phyloP scores from a whole-genome alignment of 805 yeast genomes.

The Kazachstania bromeliacearum region DNA sequence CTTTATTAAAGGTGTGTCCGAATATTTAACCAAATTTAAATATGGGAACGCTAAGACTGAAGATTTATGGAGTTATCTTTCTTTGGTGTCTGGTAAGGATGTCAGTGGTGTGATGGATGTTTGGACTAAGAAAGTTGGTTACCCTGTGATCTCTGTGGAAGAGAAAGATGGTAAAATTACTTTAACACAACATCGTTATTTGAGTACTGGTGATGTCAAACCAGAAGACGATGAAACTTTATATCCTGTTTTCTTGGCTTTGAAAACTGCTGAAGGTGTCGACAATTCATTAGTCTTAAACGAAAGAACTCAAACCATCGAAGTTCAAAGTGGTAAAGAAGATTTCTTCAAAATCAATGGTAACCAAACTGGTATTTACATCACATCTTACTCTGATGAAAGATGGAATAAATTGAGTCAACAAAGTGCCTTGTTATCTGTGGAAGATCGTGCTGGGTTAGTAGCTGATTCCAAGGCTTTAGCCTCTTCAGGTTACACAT shows the following conservation, averaged over 20 bases:
- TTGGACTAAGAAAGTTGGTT: constrained; percentile 76
- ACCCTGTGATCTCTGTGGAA: constrained; percentile 59
- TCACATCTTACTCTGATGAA: constrained; percentile 59
- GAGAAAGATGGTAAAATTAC: constrained; percentile 45
- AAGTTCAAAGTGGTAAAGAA: constrained; percentile 31
- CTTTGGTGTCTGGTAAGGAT: constrained; percentile 62
- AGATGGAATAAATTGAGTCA: constrained; percentile 63
- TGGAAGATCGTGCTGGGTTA: constrained; percentile 70
- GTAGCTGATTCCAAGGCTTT: constrained; percentile 72
- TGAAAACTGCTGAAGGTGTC: constrained; percentile 48
- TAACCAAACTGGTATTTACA: constrained; percentile 65
- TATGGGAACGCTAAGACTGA: constrained; percentile 71
- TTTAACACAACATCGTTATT: constrained; percentile 63
- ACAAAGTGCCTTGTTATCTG: constrained; percentile 48
- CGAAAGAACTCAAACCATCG: constrained; percentile 38
- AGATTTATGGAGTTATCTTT: constrained; percentile 67
- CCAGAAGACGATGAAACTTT: constrained; percentile 61
- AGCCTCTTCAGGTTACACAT: constrained; percentile 60
- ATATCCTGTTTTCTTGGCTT: constrained; percentile 64
- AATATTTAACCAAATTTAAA: constrained; percentile 63
- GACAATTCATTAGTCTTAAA: constrained; percentile 52
- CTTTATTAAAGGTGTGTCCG: constrained; percentile 71
- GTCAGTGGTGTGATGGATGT: constrained; percentile 65
- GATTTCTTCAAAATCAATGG: constrained; percentile 62
- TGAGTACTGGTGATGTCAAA: constrained; percentile 68